A percentile compares a stretch with the other conserved stretches of the same genome.
Conservation (phyloP, 140 eudicot species). For the Cichorium intybus region DNA sequence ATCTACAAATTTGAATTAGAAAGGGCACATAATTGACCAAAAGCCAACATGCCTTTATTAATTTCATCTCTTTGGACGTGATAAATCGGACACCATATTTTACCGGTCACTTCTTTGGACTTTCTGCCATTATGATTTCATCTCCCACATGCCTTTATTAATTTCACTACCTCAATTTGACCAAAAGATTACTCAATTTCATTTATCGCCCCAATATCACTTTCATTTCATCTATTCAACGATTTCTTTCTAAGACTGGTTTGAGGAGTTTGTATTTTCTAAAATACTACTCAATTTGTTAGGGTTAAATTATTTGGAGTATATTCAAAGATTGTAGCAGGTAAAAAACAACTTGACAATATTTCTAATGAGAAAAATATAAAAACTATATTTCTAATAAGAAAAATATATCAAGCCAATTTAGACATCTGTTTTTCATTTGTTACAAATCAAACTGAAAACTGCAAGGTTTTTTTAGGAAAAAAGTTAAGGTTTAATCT, state of each 20-base stretch:
- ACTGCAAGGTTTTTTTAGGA: too few species aligned
- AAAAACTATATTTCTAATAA: too few species aligned
- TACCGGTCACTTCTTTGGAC: constrained; percentile 19
- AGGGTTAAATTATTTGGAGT: too few species aligned
- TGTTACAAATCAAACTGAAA: too few species aligned
- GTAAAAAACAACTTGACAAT: too few species aligned
- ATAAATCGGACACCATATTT: constrained; percentile 19
- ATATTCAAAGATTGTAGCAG: too few species aligned
- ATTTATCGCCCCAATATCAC: not conserved
- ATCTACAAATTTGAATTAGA: constrained; percentile 9
- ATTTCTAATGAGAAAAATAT: too few species aligned
- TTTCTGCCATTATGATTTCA: constrained; percentile 11
- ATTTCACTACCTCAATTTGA: constrained; percentile 21
- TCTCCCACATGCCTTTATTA: constrained; percentile 27
- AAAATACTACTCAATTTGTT: too few species aligned
- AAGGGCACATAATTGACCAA: constrained; percentile 27
- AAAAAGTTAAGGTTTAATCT: too few species aligned
- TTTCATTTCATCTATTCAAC: not conserved
- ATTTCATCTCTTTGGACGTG: too few species aligned
- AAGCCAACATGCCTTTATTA: constrained; percentile 32
- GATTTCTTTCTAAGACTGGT: not conserved
- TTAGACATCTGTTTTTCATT: too few species aligned
- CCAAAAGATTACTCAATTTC: not conserved
- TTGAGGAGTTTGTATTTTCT: not conserved
- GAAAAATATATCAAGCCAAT: too few species aligned